phyloP scores from a whole-genome alignment of 352 stramenopile species.

The Phytophthora megakarya region DNA sequence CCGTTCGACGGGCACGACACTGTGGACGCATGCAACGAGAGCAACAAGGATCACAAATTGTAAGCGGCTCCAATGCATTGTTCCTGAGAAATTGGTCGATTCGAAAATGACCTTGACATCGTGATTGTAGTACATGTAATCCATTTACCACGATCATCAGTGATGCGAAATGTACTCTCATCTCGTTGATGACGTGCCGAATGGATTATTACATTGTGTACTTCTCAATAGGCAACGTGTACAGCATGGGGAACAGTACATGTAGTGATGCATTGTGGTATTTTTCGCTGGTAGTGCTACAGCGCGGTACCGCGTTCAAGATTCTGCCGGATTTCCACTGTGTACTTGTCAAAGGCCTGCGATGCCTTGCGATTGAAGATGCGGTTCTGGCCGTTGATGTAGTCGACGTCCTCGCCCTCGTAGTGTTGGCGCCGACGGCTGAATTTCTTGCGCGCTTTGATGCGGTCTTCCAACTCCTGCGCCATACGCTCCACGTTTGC shows the following conservation, averaged over 20 bases:
- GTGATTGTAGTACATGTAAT: too few relatives aligned
- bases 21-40: too few relatives aligned
- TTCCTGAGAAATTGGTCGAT: too few relatives aligned
- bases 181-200: too few relatives aligned
- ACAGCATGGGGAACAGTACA: not conserved
- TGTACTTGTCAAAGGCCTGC: constrained; percentile 97
- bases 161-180: too few relatives aligned
- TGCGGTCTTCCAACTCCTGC: constrained; percentile 69
- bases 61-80: too few relatives aligned
- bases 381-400: constrained; percentile 98
- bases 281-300: constrained; percentile 47
- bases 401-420: constrained; percentile 94
- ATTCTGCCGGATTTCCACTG: constrained; percentile 97
- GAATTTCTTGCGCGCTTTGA: constrained; percentile 78
- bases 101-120: too few relatives aligned
- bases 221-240: too few relatives aligned
- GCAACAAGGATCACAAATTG: too few relatives aligned
- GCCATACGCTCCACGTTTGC: constrained; percentile 77
- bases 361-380: constrained; percentile 98
- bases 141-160: too few relatives aligned
- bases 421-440: constrained; percentile 73
- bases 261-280: not conserved
- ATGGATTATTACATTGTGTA: too few relatives aligned
- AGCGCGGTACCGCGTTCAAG: constrained; percentile 97
- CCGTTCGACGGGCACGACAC: too few relatives aligned